phyloP scores from a whole-genome alignment of 2,329 filamentous ascomycete species.

The Rhexocercosporidium sp. region DNA sequence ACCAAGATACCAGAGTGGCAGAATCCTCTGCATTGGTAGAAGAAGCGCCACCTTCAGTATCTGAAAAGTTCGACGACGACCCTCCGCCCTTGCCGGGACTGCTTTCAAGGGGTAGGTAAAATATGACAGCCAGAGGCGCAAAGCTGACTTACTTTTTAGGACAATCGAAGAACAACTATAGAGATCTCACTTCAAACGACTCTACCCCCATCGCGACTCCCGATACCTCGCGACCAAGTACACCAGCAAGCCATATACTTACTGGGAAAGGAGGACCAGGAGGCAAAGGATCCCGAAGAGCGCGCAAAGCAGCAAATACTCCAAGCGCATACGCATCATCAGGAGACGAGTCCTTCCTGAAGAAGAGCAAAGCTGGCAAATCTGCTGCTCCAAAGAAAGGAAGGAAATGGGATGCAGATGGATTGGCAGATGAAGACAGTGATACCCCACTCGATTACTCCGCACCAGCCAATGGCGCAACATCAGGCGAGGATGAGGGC shows the following conservation, averaged over 20 bases:
- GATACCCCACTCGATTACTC: constrained; percentile 89
- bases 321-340: constrained; percentile 72
- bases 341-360: constrained; percentile 75
- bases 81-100: constrained; percentile 52
- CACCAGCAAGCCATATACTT: constrained; percentile 72
- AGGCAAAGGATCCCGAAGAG: constrained; percentile 79
- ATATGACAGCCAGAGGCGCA: not conserved
- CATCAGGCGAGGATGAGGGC: constrained; percentile 57
- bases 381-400: constrained; percentile 76
- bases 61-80: constrained; percentile 47
- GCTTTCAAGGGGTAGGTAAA: constrained; percentile 37
- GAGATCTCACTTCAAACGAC: constrained; percentile 51
- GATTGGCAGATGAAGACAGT: constrained; percentile 80
- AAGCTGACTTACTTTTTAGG: constrained; percentile 28
- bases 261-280: constrained; percentile 77
- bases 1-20: constrained; percentile 36
- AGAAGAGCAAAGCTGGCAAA: constrained; percentile 60
- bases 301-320: constrained; percentile 70
- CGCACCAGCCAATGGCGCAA: constrained; percentile 56
- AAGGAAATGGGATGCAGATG: constrained; percentile 91
- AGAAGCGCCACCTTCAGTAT: constrained; percentile 32
- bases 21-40: constrained; percentile 35
- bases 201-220: constrained; percentile 73
- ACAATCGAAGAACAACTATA: constrained; percentile 38
- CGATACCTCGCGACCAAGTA: constrained; percentile 78